Base-by-base conservation (phyloP, 2,329 filamentous ascomycete genomes). In the Pseudogymnoascus sp. region DNA sequence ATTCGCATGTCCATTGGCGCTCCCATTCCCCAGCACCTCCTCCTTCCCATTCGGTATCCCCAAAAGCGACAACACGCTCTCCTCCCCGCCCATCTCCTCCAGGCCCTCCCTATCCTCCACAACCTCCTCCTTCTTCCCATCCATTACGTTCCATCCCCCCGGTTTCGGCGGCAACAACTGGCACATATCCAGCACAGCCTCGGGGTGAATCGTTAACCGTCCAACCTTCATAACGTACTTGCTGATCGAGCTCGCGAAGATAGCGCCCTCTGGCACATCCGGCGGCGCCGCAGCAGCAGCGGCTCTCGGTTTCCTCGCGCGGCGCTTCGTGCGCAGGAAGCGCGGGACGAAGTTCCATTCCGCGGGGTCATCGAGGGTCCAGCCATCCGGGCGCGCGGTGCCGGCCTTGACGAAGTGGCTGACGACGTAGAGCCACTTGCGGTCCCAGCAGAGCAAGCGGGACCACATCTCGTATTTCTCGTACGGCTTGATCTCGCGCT, bases 141-240 rank as follows among this genome's bases (percentile, higher is more conserved):
- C 28, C 71, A 73, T 72, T 3, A 64, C 67, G 6, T 75, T 75
- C 84, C 84, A 87, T 20, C 86, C 87, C 9, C 81, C 85, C 0
- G 91, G 90, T 57, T 86, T 80, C 62, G 81, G 76, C 0, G 94
- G 94, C 58, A 97, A 76, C 71, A 97, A 77, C 1, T 86, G 85
- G 58, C 87, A 87, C 35, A 86, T 82, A 43, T 82, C 78, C 25
- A 97, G 78, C 6, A 93, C 79, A 54, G 89, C 79, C 66, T 91
- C 88, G 0, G 94, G 92, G 65, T 92, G 85, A 3, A 97, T 84
- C 0, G 93, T 97, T 68, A 94, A 79, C 22, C 93, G 80, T 1
- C 88, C 89, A 61, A 91, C 79, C 77, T 93, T 93, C 72, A 90
- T 86, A 39, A 93, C 89, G 72, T 93, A 93, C 76, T 91, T 92